Percentiles rank a stretch among this genome's conserved stretches.
phyloP scores from a whole-genome alignment of 352 stramenopile genomes.

The Phytophthora macrochlamydospora region DNA sequence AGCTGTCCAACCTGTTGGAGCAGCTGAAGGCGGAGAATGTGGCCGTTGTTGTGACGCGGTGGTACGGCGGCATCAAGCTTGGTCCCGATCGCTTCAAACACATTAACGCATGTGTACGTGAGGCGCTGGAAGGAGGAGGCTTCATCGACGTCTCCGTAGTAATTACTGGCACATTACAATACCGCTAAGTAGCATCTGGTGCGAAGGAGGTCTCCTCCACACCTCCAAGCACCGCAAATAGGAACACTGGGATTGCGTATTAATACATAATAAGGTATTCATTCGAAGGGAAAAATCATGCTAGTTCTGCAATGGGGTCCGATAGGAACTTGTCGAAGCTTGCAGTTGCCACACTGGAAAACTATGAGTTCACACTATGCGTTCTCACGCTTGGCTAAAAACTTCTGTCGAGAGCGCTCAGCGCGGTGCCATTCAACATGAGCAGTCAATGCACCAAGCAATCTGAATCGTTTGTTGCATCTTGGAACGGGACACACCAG shows the following conservation, averaged over 20 bases:
- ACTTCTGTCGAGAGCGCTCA: background rate
- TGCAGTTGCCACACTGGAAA: slow-evolving; percentile 1
- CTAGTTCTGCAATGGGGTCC: background rate
- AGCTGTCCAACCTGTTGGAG: slow-evolving; percentile 82
- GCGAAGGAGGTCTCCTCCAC: no score
- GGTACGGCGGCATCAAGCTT: slow-evolving; percentile 86
- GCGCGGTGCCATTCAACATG: slow-evolving; percentile 21
- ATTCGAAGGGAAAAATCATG: background rate
- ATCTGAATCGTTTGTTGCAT: slow-evolving; percentile 16
- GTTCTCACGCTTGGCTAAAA: background rate
- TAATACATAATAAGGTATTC: no score
- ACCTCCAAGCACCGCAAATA: no score
- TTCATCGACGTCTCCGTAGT: slow-evolving; percentile 53
- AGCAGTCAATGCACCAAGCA: background rate
- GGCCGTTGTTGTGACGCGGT: slow-evolving; percentile 83
- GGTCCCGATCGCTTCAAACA: slow-evolving; percentile 89
- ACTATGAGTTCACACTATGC: background rate
- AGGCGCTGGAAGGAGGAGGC: slow-evolving; percentile 74
- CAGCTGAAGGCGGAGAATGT: slow-evolving; percentile 82
- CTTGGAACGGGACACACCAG: slow-evolving; percentile 4
- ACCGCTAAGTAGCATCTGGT: no score
- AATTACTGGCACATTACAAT: no score
- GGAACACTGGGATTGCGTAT: no score
- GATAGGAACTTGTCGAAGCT: slow-evolving; percentile 1
- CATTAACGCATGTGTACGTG: slow-evolving; percentile 71